These are phyloP conservation scores for Wallemia mellicola DNA, from an alignment of 1,284 basidiomycete genomes.

Conservation along the genomic window DNA sequence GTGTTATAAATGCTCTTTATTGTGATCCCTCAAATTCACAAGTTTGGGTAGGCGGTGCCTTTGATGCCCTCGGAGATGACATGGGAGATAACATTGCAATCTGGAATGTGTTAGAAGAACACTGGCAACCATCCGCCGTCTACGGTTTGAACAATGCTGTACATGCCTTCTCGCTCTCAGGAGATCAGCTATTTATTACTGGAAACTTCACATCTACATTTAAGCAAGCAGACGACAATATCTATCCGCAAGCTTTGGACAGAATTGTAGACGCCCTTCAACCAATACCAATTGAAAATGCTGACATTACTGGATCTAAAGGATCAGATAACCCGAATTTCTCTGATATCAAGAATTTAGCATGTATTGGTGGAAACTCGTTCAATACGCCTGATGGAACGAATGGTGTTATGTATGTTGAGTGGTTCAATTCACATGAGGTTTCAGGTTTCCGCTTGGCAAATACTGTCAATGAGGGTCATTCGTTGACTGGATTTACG, in stretches of 20 bases:
- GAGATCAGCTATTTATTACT: conserved; percentile 49
- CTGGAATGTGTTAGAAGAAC: conserved; percentile 32
- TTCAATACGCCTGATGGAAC: conserved; percentile 56
- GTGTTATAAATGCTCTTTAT: conserved; percentile 39
- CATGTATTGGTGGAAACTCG: conserved; percentile 48
- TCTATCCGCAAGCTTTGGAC: conserved; percentile 35
- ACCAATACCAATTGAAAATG: conserved; percentile 39
- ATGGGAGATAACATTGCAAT: conserved; percentile 35
- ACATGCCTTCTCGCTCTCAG: conserved; percentile 40
- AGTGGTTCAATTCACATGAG: conserved; percentile 36
- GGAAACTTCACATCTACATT: conserved; percentile 58
- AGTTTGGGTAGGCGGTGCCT: conserved; percentile 62
- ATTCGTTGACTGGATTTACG: conserved; percentile 62
- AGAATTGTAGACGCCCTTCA: conserved; percentile 61
- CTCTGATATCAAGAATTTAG: conserved; percentile 35
- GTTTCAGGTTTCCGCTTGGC: conserved; percentile 58
- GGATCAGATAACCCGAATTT: conserved; percentile 34
- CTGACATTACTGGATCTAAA: conserved; percentile 38
- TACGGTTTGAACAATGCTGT: conserved; percentile 54
- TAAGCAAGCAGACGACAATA: conserved; percentile 11
- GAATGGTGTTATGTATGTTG: conserved; percentile 37
- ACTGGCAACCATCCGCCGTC: conserved; percentile 52
- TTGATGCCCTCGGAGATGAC: conserved; percentile 24
- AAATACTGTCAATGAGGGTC: conserved; percentile 52
- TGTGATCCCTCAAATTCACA: conserved; percentile 42